Base-by-base conservation (phyloP, 495 filamentous ascomycete genomes). In the Aspergillus conjunctus region DNA sequence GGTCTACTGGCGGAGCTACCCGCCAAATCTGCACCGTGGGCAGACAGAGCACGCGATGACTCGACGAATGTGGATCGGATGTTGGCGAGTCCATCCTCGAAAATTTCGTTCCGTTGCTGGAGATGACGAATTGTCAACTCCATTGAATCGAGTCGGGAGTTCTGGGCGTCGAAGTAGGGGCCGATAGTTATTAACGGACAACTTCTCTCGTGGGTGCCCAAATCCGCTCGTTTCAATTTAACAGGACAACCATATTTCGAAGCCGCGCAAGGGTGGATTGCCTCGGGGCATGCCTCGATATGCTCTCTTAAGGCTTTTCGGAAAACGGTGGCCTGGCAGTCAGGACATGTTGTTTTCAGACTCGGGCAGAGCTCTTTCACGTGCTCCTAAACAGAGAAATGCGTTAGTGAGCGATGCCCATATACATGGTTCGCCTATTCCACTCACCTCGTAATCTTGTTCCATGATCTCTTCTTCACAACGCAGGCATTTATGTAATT, bases 121-220 rank as follows among this genome's bases (percentile, higher is more conserved):
- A 89, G 73, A 12, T 82, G 75, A 51, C 81, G 79, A 54, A 87
- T 77, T 20, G 79, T 83, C 45, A 82, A 66, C 49, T 87, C 85
- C 4, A 85, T 79, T 12, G 79, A 77, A 34, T 83, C 78, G 10
- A 87, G 71, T 2, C 84, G 80, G 7, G 78, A 66, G 54, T 83
- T 81, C 64, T 89, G 86, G 4, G 77, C 73, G 51, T 81, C 73
- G 31, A 90, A 76, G 50, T 85, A 78, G 3, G 87, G 87, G 0
- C 78, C 77, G 58, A 90, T 81, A 37, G 76, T 76, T 6, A 84
- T 82, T 58, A 90, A 75, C 0, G 84, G 75, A 58, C 87, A 90
- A 14, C 61, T 72, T 48, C 77, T 69, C 31, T 77, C 76, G 60
- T 90, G 87, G n/a, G 58, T 65, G 11, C 70, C 65, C n/a, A 85